Evolutionary conservation across 805 yeast species (phyloP).

Genomic region (Yamadazyma sp.): DNA sequence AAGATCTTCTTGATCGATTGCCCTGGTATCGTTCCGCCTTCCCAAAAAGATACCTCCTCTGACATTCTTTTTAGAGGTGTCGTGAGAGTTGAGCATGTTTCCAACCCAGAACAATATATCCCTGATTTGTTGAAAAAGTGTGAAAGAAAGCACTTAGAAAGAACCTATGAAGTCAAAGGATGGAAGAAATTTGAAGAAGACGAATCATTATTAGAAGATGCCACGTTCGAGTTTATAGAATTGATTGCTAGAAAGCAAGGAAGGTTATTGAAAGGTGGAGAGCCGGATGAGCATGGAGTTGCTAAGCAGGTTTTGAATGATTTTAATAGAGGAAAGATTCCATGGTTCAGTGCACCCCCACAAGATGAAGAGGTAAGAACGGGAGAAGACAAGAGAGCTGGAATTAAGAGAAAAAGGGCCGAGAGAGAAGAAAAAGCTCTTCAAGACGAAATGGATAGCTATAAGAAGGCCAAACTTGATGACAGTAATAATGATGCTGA

Average conservation of each 20-base stretch:
- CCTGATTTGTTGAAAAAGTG: slow-evolving; percentile 84
- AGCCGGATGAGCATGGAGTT: slow-evolving; percentile 93
- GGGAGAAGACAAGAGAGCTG: slow-evolving; percentile 58
- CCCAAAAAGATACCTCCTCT: slow-evolving; percentile 81
- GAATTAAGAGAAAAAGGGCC: slow-evolving; percentile 52
- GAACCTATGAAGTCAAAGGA: slow-evolving; percentile 92
- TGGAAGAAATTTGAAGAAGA: slow-evolving; percentile 60
- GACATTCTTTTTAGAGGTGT: slow-evolving; percentile 96
- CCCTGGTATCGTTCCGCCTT: slow-evolving; percentile 99
- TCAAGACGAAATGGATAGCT: slow-evolving; percentile 22
- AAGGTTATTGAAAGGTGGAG: slow-evolving; percentile 92
- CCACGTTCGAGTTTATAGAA: slow-evolving; percentile 73
- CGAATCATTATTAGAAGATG: slow-evolving; percentile 46
- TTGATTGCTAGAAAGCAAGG: slow-evolving; percentile 91
- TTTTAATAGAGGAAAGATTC: slow-evolving; percentile 95
- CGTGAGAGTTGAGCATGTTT: slow-evolving; percentile 96
- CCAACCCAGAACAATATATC: slow-evolving; percentile 92
- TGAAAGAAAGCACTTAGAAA: slow-evolving; percentile 84
- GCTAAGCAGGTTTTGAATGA: slow-evolving; percentile 89
- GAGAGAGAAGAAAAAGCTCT: slow-evolving; percentile 42
- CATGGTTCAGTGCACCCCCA: slow-evolving; percentile 97
- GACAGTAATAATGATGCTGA: slow-evolving; percentile 12
- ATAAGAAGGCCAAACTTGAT: slow-evolving; percentile 20
- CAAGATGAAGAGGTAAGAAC: slow-evolving; percentile 58
- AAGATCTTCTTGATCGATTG: slow-evolving; percentile 93